These are phyloP conservation scores for Aphanomyces invadans DNA, from an alignment of 352 stramenopile genomes.

Conservation along the genomic window DNA sequence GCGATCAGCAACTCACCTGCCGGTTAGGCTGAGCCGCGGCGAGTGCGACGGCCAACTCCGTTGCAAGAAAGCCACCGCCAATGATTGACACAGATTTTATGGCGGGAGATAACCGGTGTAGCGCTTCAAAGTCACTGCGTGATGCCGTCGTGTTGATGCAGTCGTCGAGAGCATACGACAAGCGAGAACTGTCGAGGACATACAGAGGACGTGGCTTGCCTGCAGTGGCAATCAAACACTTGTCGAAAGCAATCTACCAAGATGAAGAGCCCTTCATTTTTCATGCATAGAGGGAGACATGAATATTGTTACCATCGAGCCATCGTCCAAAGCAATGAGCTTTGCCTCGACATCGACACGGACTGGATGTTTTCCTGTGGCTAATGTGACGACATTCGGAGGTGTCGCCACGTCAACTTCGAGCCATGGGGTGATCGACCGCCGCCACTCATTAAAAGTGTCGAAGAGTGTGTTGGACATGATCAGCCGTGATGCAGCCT, in stretches of 20 bases:
- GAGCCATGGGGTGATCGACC: constrained; percentile 71
- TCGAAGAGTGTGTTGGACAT: constrained; percentile 56
- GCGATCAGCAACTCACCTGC: constrained; percentile 27
- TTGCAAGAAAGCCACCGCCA: constrained; percentile 86
- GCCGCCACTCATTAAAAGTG: constrained; percentile 87
- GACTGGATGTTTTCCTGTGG: constrained; percentile 53
- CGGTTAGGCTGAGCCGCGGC: constrained; percentile 53
- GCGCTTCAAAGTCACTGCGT: constrained; percentile 69
- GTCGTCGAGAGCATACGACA: constrained; percentile 76
- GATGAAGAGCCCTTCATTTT: too few relatives aligned
- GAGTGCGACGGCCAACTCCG: constrained; percentile 70
- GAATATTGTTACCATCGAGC: constrained; percentile 46
- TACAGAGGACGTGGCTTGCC: constrained; percentile 81
- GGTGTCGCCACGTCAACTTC: constrained; percentile 47
- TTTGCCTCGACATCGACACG: constrained; percentile 84
- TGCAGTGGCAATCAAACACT: constrained; percentile 80
- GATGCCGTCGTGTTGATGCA: constrained; percentile 82
- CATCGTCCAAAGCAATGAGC: constrained; percentile 67
- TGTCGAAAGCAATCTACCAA: constrained; percentile 50
- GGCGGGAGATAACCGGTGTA: constrained; percentile 49
- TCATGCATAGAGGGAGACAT: too few relatives aligned
- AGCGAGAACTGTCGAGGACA: constrained; percentile 76
- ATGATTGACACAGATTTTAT: constrained; percentile 72
- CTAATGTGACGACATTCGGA: constrained; percentile 49
- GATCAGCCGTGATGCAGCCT: constrained; percentile 20